These are phyloP conservation scores for Pluteus cervinus DNA, from an alignment of 768 basidiomycete genomes.

Conservation along the genomic window DNA sequence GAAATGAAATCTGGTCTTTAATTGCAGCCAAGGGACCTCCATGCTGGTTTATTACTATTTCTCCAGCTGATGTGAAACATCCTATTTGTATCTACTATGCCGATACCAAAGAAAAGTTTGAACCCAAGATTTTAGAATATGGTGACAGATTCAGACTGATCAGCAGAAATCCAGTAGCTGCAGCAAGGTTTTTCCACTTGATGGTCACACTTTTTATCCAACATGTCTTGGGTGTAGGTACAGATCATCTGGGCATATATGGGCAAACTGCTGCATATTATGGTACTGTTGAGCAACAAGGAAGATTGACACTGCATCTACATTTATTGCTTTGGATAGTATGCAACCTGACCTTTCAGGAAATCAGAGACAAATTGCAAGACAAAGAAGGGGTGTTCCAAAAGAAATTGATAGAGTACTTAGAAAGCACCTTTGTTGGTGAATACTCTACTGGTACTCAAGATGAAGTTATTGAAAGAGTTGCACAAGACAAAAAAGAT, in stretches of 20 bases:
- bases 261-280: conserved; percentile 17
- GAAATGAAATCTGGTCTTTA: conserved; percentile 18
- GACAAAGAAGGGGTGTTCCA: conserved; percentile 14
- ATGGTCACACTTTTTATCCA: conserved; percentile 18
- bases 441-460: conserved; percentile 22
- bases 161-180: conserved; percentile 20
- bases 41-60: conserved; percentile 21
- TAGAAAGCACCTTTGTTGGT: too few species aligned
- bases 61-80: conserved; percentile 24
- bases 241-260: conserved; percentile 11
- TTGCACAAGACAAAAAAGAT: not conserved
- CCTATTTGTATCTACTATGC: conserved; percentile 26
- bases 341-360: conserved; percentile 19
- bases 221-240: conserved; percentile 12
- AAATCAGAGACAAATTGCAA: conserved; percentile 22
- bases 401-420: conserved; percentile 13
- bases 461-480: conserved; percentile 13
- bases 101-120: conserved; percentile 11
- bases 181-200: conserved; percentile 21
- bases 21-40: conserved; percentile 16
- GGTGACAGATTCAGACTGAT: conserved; percentile 10
- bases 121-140: conserved; percentile 2
- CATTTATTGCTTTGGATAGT: conserved; percentile 26
- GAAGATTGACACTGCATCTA: conserved; percentile 21
- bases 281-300: conserved; percentile 27